A percentile compares a stretch with the other conserved stretches of the same genome.
Evolutionary conservation across 805 yeast species (phyloP).

Genomic region (Maudiozyma barnettii): DNA sequence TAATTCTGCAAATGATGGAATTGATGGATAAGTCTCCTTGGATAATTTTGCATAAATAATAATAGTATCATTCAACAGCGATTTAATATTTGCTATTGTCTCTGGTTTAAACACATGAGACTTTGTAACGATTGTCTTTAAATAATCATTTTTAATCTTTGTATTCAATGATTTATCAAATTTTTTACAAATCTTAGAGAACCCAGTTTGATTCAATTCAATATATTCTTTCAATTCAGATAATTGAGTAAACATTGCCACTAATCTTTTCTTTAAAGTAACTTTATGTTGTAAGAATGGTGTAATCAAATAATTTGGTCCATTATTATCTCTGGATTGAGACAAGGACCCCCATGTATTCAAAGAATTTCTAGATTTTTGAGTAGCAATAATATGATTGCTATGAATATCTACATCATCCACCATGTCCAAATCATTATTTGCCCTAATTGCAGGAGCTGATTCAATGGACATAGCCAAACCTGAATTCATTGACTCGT

Average conservation of each 20-base stretch:
- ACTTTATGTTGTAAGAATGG: slow-evolving; percentile 31
- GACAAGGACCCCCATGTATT: slow-evolving; percentile 3
- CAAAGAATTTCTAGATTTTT: slow-evolving; percentile 1
- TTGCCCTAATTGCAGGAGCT: slow-evolving; percentile 1
- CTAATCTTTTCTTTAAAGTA: slow-evolving; percentile 57
- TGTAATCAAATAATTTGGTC: slow-evolving; percentile 3
- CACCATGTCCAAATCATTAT: slow-evolving; percentile 1
- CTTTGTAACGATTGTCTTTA: slow-evolving; percentile 36
- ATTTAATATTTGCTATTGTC: slow-evolving; percentile 41
- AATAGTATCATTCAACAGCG: slow-evolving; percentile 43
- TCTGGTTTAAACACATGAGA: slow-evolving; percentile 47
- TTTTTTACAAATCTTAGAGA: slow-evolving; percentile 81
- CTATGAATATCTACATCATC: slow-evolving; percentile 1
- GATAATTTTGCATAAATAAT: slow-evolving; percentile 45
- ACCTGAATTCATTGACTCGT: slow-evolving; percentile 1
- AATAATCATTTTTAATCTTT: slow-evolving; percentile 48
- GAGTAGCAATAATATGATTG: neutral
- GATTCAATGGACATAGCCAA: slow-evolving; percentile 3
- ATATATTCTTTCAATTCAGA: slow-evolving; percentile 77
- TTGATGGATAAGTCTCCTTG: slow-evolving; percentile 9
- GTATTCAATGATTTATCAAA: slow-evolving; percentile 77
- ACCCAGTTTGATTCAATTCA: slow-evolving; percentile 81
- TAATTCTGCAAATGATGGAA: neutral
- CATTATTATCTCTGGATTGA: neutral
- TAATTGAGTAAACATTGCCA: slow-evolving; percentile 58